Percentiles rank a stretch among this genome's conserved stretches.
These are phyloP conservation scores for Nicotiana paniculata DNA, from an alignment of 257 asterid species.

Conservation along the genomic window DNA sequence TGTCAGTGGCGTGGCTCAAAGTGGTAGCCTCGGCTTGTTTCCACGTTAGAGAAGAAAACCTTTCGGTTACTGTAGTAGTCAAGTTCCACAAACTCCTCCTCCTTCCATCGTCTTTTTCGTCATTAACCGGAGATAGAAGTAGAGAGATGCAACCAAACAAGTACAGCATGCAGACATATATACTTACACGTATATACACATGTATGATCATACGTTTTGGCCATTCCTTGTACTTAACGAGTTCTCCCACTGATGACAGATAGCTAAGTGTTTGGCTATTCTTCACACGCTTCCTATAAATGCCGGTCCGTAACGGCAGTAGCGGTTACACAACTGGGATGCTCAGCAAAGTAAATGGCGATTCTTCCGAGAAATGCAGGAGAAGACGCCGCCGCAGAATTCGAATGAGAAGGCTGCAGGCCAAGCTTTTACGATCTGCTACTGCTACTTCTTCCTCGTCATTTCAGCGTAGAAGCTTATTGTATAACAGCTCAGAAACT, in stretches of 20 bases:
- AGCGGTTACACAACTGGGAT: background rate
- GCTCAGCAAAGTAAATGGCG: background rate
- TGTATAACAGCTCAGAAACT: background rate
- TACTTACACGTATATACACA: background rate
- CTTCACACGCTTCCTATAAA: background rate
- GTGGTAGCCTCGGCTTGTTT: background rate
- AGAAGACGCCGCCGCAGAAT: background rate
- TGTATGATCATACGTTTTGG: background rate
- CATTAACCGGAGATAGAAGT: background rate
- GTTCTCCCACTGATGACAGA: too few species aligned
- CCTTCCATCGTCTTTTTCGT: background rate
- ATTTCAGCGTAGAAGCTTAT: too few species aligned
- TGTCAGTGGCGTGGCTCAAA: background rate
- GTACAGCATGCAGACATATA: background rate
- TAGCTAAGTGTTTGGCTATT: background rate
- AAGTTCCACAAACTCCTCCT: background rate
- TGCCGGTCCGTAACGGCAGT: background rate
- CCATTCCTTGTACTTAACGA: background rate
- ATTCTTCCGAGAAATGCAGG: background rate
- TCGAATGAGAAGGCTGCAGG: background rate
- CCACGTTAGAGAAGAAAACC: too few species aligned
- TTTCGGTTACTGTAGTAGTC: background rate
- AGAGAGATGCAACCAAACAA: background rate
- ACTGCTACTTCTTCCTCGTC: background rate
- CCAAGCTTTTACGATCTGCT: background rate